Percentiles rank a stretch among this genome's conserved stretches.
These are phyloP conservation scores for Leishmania turanica DNA, from an alignment of 208 protist species.

Conservation along the genomic window DNA sequence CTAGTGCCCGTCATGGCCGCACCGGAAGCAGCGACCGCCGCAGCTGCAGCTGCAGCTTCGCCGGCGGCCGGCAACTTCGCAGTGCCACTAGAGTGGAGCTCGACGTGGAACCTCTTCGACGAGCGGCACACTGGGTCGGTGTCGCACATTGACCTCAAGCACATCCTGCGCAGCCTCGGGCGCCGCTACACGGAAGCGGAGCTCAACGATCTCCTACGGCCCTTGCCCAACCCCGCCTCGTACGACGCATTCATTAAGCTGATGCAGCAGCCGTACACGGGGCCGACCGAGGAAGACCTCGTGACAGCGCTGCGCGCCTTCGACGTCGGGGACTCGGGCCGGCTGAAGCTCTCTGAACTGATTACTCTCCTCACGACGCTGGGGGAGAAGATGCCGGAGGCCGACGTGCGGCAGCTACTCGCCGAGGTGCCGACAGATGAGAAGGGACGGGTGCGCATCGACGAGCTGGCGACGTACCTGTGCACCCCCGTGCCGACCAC, in stretches of 20 bases:
- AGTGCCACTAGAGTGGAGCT: constrained; percentile 79
- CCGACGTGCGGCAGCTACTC: constrained; percentile 83
- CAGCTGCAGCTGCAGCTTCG: constrained; percentile 2
- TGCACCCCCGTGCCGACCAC: constrained; percentile 86
- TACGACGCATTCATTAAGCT: constrained; percentile 76
- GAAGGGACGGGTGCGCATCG: constrained; percentile 76
- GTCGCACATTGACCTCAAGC: constrained; percentile 80
- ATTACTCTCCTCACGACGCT: constrained; percentile 85
- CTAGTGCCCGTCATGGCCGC: constrained; percentile 6
- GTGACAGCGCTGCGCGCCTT: constrained; percentile 84
- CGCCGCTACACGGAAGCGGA: constrained; percentile 90
- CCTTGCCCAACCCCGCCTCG: constrained; percentile 62
- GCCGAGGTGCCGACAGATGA: constrained; percentile 78
- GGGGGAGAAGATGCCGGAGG: constrained; percentile 89
- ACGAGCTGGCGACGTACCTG: constrained; percentile 81
- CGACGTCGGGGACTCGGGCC: constrained; percentile 72
- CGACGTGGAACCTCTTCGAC: constrained; percentile 92
- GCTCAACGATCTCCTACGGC: constrained; percentile 73
- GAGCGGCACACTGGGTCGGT: constrained; percentile 73
- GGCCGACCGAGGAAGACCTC: constrained; percentile 88
- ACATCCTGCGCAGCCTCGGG: constrained; percentile 88
- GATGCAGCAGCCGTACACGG: constrained; percentile 89
- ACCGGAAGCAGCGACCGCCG: constrained; percentile 1
- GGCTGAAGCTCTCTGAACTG: constrained; percentile 76
- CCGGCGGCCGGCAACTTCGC: constrained; percentile 2